phyloP scores from a whole-genome alignment of 2,329 filamentous ascomycete species.

The Aspergillus ustus region DNA sequence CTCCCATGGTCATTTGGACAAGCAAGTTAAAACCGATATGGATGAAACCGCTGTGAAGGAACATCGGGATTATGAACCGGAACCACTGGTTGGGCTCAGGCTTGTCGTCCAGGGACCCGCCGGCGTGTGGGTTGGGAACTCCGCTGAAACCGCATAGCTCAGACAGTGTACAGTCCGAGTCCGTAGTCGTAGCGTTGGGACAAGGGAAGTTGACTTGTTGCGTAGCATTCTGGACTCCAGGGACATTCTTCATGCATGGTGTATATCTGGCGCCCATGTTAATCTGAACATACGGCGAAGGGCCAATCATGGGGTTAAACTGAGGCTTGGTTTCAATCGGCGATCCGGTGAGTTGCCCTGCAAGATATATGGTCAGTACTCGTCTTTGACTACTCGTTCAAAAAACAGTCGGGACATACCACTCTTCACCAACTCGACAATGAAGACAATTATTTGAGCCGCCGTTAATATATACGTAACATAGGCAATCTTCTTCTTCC shows the following conservation, averaged over 20 bases:
- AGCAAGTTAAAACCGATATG: constrained; percentile 97
- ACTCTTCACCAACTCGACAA: constrained; percentile 84
- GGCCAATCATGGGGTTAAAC: constrained; percentile 98
- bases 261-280: constrained; percentile 95
- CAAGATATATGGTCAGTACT: constrained; percentile 3
- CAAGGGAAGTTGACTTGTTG: constrained; percentile 68
- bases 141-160: constrained; percentile 83
- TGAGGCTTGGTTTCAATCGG: constrained; percentile 71
- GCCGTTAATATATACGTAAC: constrained; percentile 80
- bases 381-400: neutral
- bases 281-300: constrained; percentile 86
- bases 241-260: constrained; percentile 86
- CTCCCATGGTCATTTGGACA: constrained; percentile 84
- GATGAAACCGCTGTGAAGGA: constrained; percentile 89
- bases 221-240: constrained; percentile 45
- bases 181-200: constrained; percentile 73
- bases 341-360: constrained; percentile 76
- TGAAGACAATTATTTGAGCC: constrained; percentile 82
- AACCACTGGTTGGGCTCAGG: constrained; percentile 91
- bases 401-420: constrained; percentile 57
- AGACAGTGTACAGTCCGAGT: constrained; percentile 70
- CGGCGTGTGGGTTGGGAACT: constrained; percentile 66
- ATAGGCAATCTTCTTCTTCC: constrained; percentile 69
- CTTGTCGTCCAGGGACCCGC: constrained; percentile 56
- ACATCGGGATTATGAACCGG: constrained; percentile 94